These are phyloP conservation scores for Penicillium sp. DNA, from an alignment of 2,329 filamentous ascomycete species.

Conservation along the genomic window DNA sequence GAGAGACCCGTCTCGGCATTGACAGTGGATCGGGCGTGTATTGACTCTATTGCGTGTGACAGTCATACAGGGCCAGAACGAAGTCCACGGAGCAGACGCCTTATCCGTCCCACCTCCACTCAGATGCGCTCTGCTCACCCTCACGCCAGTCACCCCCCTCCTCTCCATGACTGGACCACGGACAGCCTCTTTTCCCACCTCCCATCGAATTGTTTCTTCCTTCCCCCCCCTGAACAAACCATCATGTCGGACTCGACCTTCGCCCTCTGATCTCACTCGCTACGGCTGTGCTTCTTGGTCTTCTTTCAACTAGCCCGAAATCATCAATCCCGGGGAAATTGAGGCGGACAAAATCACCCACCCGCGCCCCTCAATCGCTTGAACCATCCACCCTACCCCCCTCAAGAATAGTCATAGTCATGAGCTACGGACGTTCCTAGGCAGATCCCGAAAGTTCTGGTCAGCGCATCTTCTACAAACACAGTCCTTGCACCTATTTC, in stretches of 20 bases:
- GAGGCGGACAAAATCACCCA: conserved; percentile 14
- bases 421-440: conserved; percentile 18
- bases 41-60: background rate
- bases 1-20: too few species aligned
- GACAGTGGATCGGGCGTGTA: background rate
- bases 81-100: conserved; percentile 12
- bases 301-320: conserved; percentile 1
- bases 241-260: background rate
- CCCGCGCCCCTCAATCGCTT: conserved; percentile 11
- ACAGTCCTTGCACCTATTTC: background rate
- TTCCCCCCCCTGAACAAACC: background rate
- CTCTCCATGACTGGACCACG: background rate
- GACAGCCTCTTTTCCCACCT: background rate
- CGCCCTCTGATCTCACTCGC: conserved; percentile 1
- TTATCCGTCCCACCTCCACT: conserved; percentile 16
- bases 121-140: conserved; percentile 1
- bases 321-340: conserved; percentile 7
- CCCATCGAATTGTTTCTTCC: too few species aligned
- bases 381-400: conserved; percentile 10
- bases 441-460: background rate
- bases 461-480: too few species aligned
- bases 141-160: conserved; percentile 4
- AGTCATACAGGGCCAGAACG: conserved; percentile 1
- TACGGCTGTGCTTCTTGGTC: conserved; percentile 6
- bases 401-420: conserved; percentile 10